phyloP scores from a whole-genome alignment of 306 rosid genomes.

The Rosa persica region DNA sequence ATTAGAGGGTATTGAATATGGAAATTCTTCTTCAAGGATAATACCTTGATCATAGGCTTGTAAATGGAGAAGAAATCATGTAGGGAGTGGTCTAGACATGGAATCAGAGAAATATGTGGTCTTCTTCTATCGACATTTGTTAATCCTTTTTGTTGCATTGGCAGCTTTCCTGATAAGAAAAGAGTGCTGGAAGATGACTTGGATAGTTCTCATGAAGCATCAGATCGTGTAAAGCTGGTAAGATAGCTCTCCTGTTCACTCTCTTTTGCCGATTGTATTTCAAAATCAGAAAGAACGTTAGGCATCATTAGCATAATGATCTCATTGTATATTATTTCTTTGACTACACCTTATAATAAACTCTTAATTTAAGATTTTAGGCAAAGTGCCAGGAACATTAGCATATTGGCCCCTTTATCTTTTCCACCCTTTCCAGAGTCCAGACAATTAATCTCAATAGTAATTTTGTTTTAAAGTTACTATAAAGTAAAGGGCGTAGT shows the following conservation, averaged over 20 bases:
- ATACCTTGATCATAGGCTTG: slow-evolving; percentile 8
- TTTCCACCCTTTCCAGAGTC: not conserved
- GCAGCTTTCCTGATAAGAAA: slow-evolving; percentile 80
- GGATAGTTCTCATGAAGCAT: slow-evolving; percentile 42
- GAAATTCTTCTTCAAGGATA: not conserved
- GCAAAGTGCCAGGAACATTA: not conserved
- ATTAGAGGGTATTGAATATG: not conserved
- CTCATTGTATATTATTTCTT: not conserved
- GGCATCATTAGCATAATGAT: not conserved
- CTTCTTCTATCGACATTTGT: slow-evolving; percentile 9
- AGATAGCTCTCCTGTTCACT: slow-evolving; percentile 18
- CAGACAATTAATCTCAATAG: not conserved
- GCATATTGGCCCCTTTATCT: not conserved
- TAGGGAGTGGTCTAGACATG: slow-evolving; percentile 14
- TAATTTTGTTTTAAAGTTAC: not conserved
- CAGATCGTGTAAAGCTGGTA: slow-evolving; percentile 69
- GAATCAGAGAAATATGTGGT: slow-evolving; percentile 17
- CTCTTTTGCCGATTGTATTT: not conserved
- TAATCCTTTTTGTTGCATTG: slow-evolving; percentile 31
- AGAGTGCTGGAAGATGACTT: slow-evolving; percentile 41
- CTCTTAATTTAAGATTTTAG: not conserved
- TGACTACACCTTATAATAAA: not conserved
- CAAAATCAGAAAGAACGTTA: not conserved
- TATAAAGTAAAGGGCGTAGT: not conserved
- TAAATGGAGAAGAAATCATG: slow-evolving; percentile 12